These are phyloP conservation scores for Ustilago esculenta DNA, from an alignment of 1,284 basidiomycete species.

Conservation along the genomic window DNA sequence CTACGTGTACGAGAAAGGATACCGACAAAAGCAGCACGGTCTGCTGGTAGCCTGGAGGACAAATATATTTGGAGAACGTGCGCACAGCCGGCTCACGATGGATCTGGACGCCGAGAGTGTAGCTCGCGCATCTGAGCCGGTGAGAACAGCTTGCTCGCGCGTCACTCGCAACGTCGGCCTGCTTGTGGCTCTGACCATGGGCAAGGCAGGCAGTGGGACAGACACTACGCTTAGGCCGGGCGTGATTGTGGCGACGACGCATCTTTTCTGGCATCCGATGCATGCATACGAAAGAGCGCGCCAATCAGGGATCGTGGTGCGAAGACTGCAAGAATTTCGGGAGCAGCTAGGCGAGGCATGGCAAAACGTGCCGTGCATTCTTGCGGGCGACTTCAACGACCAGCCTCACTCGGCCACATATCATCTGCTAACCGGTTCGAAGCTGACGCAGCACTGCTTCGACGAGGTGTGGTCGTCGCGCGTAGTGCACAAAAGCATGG, in stretches of 20 bases:
- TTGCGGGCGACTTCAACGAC: slow-evolving; percentile 94
- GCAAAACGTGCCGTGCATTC: slow-evolving; percentile 77
- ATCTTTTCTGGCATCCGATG: slow-evolving; percentile 91
- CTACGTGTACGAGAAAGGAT: slow-evolving; percentile 62
- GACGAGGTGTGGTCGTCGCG: slow-evolving; percentile 74
- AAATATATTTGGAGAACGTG: slow-evolving; percentile 24
- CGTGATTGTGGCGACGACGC: slow-evolving; percentile 82
- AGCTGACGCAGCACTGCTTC: slow-evolving; percentile 67
- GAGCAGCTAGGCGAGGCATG: slow-evolving; percentile 68
- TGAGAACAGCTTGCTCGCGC: slow-evolving; percentile 40
- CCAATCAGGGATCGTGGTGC: slow-evolving; percentile 73
- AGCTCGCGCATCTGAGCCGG: slow-evolving; percentile 4
- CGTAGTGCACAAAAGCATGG: slow-evolving; percentile 83
- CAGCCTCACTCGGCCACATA: slow-evolving; percentile 86
- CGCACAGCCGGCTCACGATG: slow-evolving; percentile 26
- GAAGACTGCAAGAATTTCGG: slow-evolving; percentile 74
- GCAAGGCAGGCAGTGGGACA: neutral
- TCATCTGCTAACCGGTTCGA: slow-evolving; percentile 75
- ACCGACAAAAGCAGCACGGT: slow-evolving; percentile 63
- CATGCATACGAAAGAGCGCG: slow-evolving; percentile 82
- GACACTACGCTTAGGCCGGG: slow-evolving; percentile 67
- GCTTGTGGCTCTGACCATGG: slow-evolving; percentile 50
- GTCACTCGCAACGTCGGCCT: slow-evolving; percentile 57
- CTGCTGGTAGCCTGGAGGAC: slow-evolving; percentile 60
- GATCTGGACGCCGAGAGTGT: slow-evolving; percentile 53